These are phyloP conservation scores for Cyclotella kingstonii DNA, from an alignment of 108 stramenopile species.

Conservation along the genomic window DNA sequence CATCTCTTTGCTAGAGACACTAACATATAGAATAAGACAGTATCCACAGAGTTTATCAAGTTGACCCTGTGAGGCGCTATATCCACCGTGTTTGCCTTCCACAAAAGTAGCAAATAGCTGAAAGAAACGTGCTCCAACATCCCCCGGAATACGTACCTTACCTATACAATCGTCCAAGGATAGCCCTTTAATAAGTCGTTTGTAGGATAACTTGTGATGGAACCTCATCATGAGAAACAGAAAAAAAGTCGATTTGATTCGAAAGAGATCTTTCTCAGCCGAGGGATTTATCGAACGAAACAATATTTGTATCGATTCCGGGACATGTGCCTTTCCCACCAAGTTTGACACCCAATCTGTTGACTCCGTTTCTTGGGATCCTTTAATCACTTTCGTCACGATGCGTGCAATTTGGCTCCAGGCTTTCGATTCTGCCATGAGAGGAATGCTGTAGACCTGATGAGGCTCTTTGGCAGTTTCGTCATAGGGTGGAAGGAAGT, in stretches of 20 bases:
- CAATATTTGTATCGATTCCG: constrained; percentile 41
- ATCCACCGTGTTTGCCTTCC: constrained; percentile 33
- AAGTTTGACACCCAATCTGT: constrained; percentile 27
- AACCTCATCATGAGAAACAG: constrained; percentile 59
- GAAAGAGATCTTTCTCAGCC: constrained; percentile 33
- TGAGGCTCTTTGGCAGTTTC: constrained; percentile 50
- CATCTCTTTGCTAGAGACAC: constrained; percentile 67
- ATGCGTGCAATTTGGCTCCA: constrained; percentile 62
- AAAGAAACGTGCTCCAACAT: constrained; percentile 52
- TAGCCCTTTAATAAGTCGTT: constrained; percentile 35
- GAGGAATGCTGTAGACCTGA: constrained; percentile 59
- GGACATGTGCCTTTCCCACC: constrained; percentile 40
- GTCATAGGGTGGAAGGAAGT: constrained; percentile 69
- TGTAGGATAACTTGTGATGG: constrained; percentile 37
- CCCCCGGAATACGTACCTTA: constrained; percentile 53
- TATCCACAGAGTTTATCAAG: constrained; percentile 61
- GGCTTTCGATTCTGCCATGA: constrained; percentile 53
- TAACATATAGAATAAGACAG: constrained; percentile 65
- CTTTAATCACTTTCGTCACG: constrained; percentile 57
- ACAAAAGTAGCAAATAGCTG: constrained; percentile 58
- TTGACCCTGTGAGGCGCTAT: constrained; percentile 49
- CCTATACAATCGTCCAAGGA: constrained; percentile 39
- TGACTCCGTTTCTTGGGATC: constrained; percentile 30
- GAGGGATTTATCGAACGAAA: constrained; percentile 36
- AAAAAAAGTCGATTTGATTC: constrained; percentile 56